Conservation (phyloP, 768 basidiomycete species). For the Rhizopogon rudus region DNA sequence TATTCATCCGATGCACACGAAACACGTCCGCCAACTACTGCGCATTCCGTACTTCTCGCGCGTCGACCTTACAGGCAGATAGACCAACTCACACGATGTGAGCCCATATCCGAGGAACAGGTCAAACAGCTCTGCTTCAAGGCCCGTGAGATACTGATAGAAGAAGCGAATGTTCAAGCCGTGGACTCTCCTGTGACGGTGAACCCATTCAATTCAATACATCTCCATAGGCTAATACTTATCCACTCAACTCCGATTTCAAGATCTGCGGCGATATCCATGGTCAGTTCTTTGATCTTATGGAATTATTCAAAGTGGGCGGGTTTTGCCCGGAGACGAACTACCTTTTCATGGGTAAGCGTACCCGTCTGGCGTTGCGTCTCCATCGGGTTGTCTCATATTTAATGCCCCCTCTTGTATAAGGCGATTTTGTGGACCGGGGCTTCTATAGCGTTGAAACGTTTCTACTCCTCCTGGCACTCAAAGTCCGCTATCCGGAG, state of each 20-base stretch:
- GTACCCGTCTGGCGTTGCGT: conserved; percentile 2
- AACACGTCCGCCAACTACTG: conserved; percentile 1
- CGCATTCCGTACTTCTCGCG: neutral
- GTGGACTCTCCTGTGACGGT: conserved; percentile 96
- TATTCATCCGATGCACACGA: conserved; percentile 5
- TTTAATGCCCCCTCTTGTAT: conserved; percentile 9
- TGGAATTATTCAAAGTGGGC: conserved; percentile 93
- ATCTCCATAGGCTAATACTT: conserved; percentile 8
- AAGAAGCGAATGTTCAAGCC: conserved; percentile 96
- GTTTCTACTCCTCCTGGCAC: conserved; percentile 87
- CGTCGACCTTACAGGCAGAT: conserved; percentile 66
- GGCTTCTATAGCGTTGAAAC: conserved; percentile 98
- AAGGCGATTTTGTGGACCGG: conserved; percentile 97
- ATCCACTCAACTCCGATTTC: neutral
- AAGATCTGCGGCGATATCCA: conserved; percentile 96
- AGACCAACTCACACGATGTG: conserved; percentile 87
- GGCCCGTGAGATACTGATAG: conserved; percentile 93
- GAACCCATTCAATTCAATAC: conserved; percentile 26
- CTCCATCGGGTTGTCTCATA: conserved; percentile 5
- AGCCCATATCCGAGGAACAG: conserved; percentile 92
- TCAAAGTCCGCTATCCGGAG: conserved; percentile 97
- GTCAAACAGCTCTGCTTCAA: conserved; percentile 95
- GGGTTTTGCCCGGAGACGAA: conserved; percentile 91
- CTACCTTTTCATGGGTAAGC: conserved; percentile 93
- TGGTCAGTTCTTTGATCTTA: conserved; percentile 94